phyloP scores from a whole-genome alignment of 129 eudicot genomes.

The Ambrosia trifida region DNA sequence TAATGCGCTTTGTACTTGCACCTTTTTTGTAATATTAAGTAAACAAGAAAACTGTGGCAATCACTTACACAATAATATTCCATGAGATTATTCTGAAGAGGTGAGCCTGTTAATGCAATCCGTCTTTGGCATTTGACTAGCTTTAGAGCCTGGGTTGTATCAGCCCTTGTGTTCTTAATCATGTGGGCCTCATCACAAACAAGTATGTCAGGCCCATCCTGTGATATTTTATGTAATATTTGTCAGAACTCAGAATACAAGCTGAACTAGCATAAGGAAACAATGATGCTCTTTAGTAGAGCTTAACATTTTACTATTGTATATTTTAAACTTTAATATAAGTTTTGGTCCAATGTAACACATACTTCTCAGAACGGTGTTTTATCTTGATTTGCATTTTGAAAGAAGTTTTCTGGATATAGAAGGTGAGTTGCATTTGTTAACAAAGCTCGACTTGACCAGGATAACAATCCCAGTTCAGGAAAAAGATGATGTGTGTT shows the following conservation, averaged over 20 bases:
- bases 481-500: too few relatives aligned
- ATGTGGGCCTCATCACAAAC: constrained; percentile 99
- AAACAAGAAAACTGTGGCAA: constrained; percentile 5
- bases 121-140: constrained; percentile 90
- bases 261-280: constrained; percentile 1
- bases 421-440: too few relatives aligned
- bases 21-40: background rate
- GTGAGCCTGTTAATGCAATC: constrained; percentile 98
- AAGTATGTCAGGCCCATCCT: constrained; percentile 98
- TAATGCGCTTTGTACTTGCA: background rate
- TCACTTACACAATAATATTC: constrained; percentile 89
- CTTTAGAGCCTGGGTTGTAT: constrained; percentile 85
- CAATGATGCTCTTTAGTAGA: background rate
- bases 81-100: constrained; percentile 98
- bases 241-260: constrained; percentile 4
- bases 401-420: too few relatives aligned
- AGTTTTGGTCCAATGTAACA: background rate
- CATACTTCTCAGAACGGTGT: background rate
- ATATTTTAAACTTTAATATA: background rate
- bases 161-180: constrained; percentile 92
- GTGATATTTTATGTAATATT: constrained; percentile 14
- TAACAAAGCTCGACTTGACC: too few relatives aligned
- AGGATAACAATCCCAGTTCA: too few relatives aligned
- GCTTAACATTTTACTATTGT: background rate
- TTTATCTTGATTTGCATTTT: too few relatives aligned